Evolutionary conservation across 2,329 filamentous ascomycete species (phyloP).

Genomic region (Aureobasidium namibiae): DNA sequence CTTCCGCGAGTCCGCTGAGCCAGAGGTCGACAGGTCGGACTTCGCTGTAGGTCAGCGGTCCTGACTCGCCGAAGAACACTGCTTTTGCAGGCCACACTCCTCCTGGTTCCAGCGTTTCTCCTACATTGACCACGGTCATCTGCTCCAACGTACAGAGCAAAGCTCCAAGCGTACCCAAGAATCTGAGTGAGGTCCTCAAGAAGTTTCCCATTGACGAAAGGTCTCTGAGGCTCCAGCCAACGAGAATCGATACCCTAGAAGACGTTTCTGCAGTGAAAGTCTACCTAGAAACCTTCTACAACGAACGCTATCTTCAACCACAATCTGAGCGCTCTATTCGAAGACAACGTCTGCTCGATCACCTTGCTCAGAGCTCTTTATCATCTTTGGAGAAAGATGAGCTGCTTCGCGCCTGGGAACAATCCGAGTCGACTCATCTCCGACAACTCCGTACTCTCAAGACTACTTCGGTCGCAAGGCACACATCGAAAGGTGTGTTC

Average conservation of each 20-base stretch:
- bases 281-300: slow-evolving; percentile 77
- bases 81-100: not conserved
- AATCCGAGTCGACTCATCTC: slow-evolving; percentile 64
- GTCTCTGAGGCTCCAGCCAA: slow-evolving; percentile 12
- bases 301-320: slow-evolving; percentile 51
- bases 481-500: slow-evolving; percentile 42
- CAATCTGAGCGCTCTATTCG: slow-evolving; percentile 54
- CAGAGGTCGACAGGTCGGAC: slow-evolving; percentile 27
- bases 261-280: slow-evolving; percentile 72
- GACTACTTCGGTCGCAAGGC: slow-evolving; percentile 45
- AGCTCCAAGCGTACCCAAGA: not conserved
- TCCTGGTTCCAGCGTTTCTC: not conserved
- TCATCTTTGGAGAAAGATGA: slow-evolving; percentile 46
- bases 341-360: slow-evolving; percentile 52
- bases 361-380: slow-evolving; percentile 52
- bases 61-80: not conserved
- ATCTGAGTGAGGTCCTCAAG: slow-evolving; percentile 24
- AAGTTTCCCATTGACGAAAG: slow-evolving; percentile 25
- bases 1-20: slow-evolving; percentile 21
- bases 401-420: slow-evolving; percentile 52
- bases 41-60: slow-evolving; percentile 21
- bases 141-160: not conserved
- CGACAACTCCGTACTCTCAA: slow-evolving; percentile 66
- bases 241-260: slow-evolving; percentile 57
- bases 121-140: not conserved